Percentiles rank a stretch among this genome's conserved stretches.
Conservation (phyloP, 495 filamentous ascomycete genomes). For the Neurospora discreta region DNA sequence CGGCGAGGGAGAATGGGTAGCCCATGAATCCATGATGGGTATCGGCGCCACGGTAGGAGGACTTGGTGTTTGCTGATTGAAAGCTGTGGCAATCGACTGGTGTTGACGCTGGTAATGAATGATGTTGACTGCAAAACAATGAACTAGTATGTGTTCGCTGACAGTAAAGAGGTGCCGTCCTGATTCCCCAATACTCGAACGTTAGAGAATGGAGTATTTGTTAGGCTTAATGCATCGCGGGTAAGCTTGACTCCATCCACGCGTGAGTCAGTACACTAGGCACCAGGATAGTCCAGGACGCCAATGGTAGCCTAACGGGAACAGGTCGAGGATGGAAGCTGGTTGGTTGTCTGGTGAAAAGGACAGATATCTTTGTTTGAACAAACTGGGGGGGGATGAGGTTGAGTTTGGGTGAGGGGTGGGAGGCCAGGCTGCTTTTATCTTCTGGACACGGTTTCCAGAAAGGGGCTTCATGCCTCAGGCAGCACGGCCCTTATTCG, state of each 20-base stretch:
- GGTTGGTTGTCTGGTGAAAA: conserved; percentile 16
- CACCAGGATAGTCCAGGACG: not conserved
- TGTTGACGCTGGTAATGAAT: not conserved
- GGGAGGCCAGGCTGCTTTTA: conserved; percentile 22
- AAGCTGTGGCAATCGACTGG: not conserved
- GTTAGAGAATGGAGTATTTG: conserved; percentile 8
- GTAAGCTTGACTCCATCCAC: conserved; percentile 14
- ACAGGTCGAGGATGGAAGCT: not conserved
- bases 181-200: conserved; percentile 32
- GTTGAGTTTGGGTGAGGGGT: conserved; percentile 6
- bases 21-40: conserved; percentile 29
- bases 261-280: conserved; percentile 6
- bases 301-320: not conserved
- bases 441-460: conserved; percentile 22
- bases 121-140: conserved; percentile 9
- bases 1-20: conserved; percentile 27
- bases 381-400: conserved; percentile 2
- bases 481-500: conserved; percentile 7
- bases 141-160: not conserved
- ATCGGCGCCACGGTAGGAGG: conserved; percentile 20
- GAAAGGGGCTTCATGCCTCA: conserved; percentile 17
- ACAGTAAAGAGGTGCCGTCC: conserved; percentile 33
- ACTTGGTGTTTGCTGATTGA: conserved; percentile 14
- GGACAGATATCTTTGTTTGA: conserved; percentile 20
- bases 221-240: conserved; percentile 15